These are phyloP conservation scores for Mortierella sp. DNA, from an alignment of 371 early-diverging fungal genomes.

Conservation along the genomic window DNA sequence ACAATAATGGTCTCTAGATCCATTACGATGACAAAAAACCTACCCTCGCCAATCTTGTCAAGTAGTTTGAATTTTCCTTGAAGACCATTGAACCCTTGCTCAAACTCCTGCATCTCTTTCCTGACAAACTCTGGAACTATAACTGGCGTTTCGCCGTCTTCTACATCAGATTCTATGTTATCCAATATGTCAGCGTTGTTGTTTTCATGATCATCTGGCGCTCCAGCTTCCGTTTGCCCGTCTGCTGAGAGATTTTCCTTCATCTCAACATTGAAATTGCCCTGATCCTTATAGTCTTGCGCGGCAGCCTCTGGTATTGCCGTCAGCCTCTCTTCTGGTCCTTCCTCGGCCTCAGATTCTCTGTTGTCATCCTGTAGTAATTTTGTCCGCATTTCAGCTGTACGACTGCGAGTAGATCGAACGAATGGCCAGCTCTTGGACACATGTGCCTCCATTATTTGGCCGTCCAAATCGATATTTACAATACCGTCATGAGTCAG, in stretches of 20 bases:
- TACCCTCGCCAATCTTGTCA: slow-evolving; percentile 84
- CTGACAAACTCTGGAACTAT: slow-evolving; percentile 29
- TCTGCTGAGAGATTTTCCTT: not conserved
- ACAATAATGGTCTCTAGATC: not conserved
- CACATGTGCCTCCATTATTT: not conserved
- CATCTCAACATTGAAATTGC: not conserved
- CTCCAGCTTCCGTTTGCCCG: not conserved
- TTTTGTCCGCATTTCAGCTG: not conserved
- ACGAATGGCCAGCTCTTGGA: not conserved
- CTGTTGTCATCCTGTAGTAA: not conserved
- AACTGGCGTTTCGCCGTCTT: slow-evolving; percentile 31
- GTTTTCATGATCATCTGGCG: not conserved
- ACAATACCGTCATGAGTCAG: not conserved
- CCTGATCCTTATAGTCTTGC: not conserved
- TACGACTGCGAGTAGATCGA: not conserved
- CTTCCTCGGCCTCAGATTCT: not conserved
- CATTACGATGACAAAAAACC: not conserved
- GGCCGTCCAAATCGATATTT: not conserved
- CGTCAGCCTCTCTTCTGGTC: not conserved
- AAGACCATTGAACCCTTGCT: slow-evolving; percentile 65
- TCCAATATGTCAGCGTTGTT: not conserved
- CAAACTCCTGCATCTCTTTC: slow-evolving; percentile 61
- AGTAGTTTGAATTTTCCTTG: slow-evolving; percentile 73
- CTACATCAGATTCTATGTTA: slow-evolving; percentile 16
- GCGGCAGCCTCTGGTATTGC: not conserved